These are phyloP conservation scores for Elaeagnus macrophylla DNA, from an alignment of 306 rosid genomes.

Conservation along the genomic window DNA sequence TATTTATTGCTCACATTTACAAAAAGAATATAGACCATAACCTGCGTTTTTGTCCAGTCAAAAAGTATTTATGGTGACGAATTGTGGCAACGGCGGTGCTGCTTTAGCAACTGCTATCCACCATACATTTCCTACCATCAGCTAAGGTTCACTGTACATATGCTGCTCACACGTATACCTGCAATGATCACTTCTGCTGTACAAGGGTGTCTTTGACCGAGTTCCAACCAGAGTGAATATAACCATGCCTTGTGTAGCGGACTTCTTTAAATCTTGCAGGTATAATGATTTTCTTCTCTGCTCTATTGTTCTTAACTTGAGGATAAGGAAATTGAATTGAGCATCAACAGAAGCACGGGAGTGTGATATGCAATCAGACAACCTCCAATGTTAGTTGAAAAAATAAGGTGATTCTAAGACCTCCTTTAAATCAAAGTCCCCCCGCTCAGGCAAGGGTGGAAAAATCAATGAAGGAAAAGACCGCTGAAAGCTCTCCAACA, in stretches of 20 bases:
- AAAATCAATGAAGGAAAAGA: slow-evolving; percentile 60
- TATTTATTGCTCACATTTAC: too few species aligned
- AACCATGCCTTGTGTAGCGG: slow-evolving; percentile 4
- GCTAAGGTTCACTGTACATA: slow-evolving; percentile 2
- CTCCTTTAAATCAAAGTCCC: slow-evolving; percentile 58
- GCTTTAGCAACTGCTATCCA: too few species aligned
- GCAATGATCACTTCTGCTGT: slow-evolving; percentile 8
- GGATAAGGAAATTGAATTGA: slow-evolving; percentile 5
- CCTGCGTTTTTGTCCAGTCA: too few species aligned
- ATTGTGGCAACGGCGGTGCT: too few species aligned
- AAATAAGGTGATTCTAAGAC: slow-evolving; percentile 84
- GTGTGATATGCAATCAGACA: slow-evolving; percentile 6
- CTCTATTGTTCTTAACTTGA: slow-evolving; percentile 12
- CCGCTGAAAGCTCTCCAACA: slow-evolving; percentile 56
- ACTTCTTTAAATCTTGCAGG: slow-evolving; percentile 22
- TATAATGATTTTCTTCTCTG: slow-evolving; percentile 4
- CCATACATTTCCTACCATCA: neutral
- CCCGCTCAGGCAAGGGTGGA: slow-evolving; percentile 83
- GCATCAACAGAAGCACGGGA: slow-evolving; percentile 14
- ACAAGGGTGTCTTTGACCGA: slow-evolving; percentile 8
- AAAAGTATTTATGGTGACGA: too few species aligned
- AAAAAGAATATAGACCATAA: too few species aligned
- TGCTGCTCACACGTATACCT: slow-evolving; percentile 3
- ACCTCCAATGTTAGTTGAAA: slow-evolving; percentile 51
- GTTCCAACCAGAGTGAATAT: slow-evolving; percentile 11